Evolutionary conservation across 305 asterid species (phyloP), one percentile per base, ranked within the genome.

Genomic region (Fraxinus nigra): DNA sequence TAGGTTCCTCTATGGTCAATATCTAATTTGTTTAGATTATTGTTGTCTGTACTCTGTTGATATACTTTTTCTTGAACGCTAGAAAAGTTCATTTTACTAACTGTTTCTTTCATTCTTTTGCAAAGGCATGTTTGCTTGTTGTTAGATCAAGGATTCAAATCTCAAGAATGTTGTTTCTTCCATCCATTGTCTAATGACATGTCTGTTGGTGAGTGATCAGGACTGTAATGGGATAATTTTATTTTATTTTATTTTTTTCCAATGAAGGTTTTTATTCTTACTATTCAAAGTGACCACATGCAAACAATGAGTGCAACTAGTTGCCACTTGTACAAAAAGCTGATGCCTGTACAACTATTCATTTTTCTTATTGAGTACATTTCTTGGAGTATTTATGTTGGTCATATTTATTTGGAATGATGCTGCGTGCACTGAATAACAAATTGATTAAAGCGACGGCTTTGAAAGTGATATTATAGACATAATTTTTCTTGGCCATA

Each of bases 101-200:
- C 0, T 70, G 18, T 83, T 82, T 72, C 46, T 80, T 51, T 85
- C 76, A 56, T 78, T 34, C 87, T 85, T 86, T 79, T 81, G 77
- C 81, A 86, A 85, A 94, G 99, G 95, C 78, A 87, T 84, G 99
- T 93, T 80, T 91, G 97, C 7, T 87, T 97, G 83, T 86, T 94
- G 91, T 87, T 97, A 74, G 99, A 97, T 88, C 93, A 91, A 87
- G 96, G 97, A 54, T 84, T 97, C 78, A 91, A 89, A 85, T 80
- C 78, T 73, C 90, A 91, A 65, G 95, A 92, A 61, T 82, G 89
- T 85, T 97, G 97, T 85, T 86, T 94, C 90, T 97, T 97, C 90
- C 98, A 93, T 85, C 99, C 98, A 46, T 90, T 96, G 84, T 93
- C 97, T 61, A 96, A 96, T 84, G 99, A 94, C 80, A 84, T 85